Conservation (phyloP, 352 stramenopile genomes). For the Pythium guiyangense region DNA sequence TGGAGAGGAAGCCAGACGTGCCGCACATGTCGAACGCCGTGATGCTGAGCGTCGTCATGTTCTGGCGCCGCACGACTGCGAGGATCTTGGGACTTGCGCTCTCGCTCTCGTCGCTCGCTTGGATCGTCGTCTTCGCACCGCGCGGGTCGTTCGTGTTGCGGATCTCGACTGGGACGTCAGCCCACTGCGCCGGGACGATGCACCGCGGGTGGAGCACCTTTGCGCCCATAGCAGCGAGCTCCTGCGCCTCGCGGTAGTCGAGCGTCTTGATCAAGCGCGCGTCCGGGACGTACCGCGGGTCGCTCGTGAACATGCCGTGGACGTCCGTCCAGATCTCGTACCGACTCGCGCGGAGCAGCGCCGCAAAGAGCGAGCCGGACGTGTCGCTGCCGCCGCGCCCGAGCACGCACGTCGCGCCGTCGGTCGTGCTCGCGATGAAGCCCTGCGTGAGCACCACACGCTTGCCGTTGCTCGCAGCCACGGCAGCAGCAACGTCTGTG, state of each 20-base stretch:
- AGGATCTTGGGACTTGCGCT: conserved; percentile 74
- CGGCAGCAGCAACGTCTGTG: conserved; percentile 25
- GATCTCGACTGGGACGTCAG: conserved; percentile 94
- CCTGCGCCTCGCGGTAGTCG: conserved; percentile 96
- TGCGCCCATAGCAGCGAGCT: conserved; percentile 96
- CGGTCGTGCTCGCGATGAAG: conserved; percentile 93
- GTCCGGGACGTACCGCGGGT: conserved; percentile 91
- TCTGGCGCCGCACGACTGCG: conserved; percentile 78
- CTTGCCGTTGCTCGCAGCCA: conserved; percentile 31
- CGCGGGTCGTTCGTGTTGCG: conserved; percentile 95
- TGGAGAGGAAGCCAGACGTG: conserved; percentile 80
- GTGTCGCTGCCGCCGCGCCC: conserved; percentile 94
- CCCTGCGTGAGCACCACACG: conserved; percentile 93
- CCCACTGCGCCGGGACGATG: conserved; percentile 82
- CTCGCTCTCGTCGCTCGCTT: conserved; percentile 27
- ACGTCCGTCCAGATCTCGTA: conserved; percentile 98
- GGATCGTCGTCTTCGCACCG: conserved; percentile 75
- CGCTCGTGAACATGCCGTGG: conserved; percentile 95
- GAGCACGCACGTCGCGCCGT: conserved; percentile 92
- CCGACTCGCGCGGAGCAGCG: conserved; percentile 81
- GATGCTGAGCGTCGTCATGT: conserved; percentile 88
- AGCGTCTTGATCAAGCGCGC: conserved; percentile 87
- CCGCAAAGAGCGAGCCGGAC: conserved; percentile 93
- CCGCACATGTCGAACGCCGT: conserved; percentile 86
- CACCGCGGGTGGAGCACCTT: conserved; percentile 92